phyloP scores from a whole-genome alignment of 2,329 filamentous ascomycete genomes.

The Penicillium sp. region DNA sequence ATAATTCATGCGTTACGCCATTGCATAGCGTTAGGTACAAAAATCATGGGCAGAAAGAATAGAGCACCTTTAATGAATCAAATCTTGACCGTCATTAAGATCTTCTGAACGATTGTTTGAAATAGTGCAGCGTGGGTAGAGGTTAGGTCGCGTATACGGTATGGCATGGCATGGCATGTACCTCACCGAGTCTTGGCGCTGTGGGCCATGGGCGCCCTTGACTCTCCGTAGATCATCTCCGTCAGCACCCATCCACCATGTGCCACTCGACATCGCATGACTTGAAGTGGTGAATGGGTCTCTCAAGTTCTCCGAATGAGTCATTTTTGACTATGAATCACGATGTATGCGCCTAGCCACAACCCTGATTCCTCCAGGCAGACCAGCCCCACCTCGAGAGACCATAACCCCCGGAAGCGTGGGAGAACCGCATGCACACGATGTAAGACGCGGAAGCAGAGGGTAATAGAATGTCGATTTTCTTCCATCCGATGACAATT shows the following conservation, averaged over 20 bases:
- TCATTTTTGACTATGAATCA: neutral
- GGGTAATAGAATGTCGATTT: conserved; percentile 29
- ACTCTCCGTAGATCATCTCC: neutral
- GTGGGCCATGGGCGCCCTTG: neutral
- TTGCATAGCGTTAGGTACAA: conserved; percentile 15
- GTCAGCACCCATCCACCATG: neutral
- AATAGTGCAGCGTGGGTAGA: neutral
- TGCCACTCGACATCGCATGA: neutral
- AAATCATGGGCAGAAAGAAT: neutral
- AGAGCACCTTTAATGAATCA: too few species aligned
- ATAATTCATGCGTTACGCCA: conserved; percentile 1
- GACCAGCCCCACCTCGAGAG: conserved; percentile 28
- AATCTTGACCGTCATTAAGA: too few species aligned
- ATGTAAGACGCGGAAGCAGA: conserved; percentile 51
- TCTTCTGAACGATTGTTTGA: too few species aligned
- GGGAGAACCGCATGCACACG: conserved; percentile 49
- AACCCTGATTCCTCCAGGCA: conserved; percentile 23
- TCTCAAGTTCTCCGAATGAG: neutral
- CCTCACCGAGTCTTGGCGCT: conserved; percentile 8
- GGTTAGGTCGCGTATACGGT: neutral
- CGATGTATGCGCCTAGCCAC: conserved; percentile 20
- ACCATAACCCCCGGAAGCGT: conserved; percentile 48
- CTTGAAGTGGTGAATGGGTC: neutral
- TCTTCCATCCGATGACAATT: neutral
- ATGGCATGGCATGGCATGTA: too few species aligned